Evolutionary conservation across 495 filamentous ascomycete species (phyloP), one percentile per base, ranked within the genome.

Genomic region (Neurospora sp.): DNA sequence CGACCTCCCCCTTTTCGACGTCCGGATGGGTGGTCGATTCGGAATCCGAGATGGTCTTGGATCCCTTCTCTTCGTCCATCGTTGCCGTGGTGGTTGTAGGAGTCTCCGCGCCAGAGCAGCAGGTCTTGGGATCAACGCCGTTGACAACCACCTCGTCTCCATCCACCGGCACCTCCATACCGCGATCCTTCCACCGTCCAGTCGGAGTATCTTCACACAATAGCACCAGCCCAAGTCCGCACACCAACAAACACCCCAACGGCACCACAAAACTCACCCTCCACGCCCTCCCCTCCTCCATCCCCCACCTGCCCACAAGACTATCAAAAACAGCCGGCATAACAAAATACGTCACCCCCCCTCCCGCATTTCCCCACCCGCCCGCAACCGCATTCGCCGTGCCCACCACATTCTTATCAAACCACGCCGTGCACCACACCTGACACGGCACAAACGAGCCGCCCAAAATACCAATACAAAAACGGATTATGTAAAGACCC

Each of bases 361-460:
- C 95, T 74, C 95, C 95, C 41, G 94, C 88, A 75, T 98, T 98
- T 42, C 95, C 95, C 80, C 92, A 90, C 3, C 95, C 95, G 70
- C 89, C 95, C 14, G 94, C 91, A 3, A 98, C 83, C 9, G 93
- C 91, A 78, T 97, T 98, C 73, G 95, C 93, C 5, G 93, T 93
- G 41, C 95, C 95, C 31, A 98, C 93, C 20, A 98, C 89, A 78
- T 93, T 96, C 85, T 97, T 97, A 84, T 98, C 95, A 78, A 96
- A 97, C 85, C 95, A 98, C 2, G 92, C 94, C 0, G 95, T 97
- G 39, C 91, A 93, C 95, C 95, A 98, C 9, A 98, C 95, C 77
- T 97, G 95, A 81, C 95, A 98, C 3, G 95, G 95, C 4, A 98
- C 95, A 75, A 98, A 98, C 6, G 88, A 88, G 1, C 92, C 95